A percentile compares a stretch with the other conserved stretches of the same genome.
phyloP scores from a whole-genome alignment of 306 rosid species.

The Carpinus fangiana region DNA sequence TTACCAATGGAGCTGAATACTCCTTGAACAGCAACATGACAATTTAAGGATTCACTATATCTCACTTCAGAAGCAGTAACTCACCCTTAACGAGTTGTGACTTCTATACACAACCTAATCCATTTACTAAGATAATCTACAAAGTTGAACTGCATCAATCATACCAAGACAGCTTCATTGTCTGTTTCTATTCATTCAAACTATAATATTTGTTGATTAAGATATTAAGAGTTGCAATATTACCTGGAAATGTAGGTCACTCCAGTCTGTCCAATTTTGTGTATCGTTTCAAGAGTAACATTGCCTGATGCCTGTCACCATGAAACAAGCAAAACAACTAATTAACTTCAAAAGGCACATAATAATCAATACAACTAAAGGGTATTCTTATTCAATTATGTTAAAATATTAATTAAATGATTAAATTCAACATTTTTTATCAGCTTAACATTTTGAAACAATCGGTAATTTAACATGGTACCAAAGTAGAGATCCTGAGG shows the following conservation, averaged over 20 bases:
- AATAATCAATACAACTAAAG: neutral
- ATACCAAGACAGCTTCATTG: neutral
- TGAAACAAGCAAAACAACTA: constrained; percentile 12
- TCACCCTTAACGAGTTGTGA: neutral
- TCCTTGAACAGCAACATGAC: neutral
- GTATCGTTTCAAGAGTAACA: constrained; percentile 71
- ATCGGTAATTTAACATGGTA: too few species aligned
- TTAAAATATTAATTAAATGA: too few species aligned
- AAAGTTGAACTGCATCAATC: neutral
- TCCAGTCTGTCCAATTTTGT: constrained; percentile 80
- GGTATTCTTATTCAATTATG: neutral
- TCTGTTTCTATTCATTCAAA: neutral
- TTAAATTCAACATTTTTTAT: too few species aligned
- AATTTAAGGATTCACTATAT: neutral
- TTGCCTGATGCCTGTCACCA: constrained; percentile 83
- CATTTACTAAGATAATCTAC: constrained; percentile 3
- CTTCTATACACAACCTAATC: neutral
- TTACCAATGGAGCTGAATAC: neutral
- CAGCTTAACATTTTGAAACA: too few species aligned
- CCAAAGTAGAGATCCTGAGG: too few species aligned
- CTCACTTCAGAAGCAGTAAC: neutral
- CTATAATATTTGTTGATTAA: neutral
- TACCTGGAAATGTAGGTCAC: constrained; percentile 95
- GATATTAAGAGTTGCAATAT: constrained; percentile 22
- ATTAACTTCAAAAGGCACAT: constrained; percentile 3